Percentiles rank a stretch among this genome's conserved stretches.
Evolutionary conservation across 139 green algal species (phyloP).

Genomic region (Nannochloris sp.): DNA sequence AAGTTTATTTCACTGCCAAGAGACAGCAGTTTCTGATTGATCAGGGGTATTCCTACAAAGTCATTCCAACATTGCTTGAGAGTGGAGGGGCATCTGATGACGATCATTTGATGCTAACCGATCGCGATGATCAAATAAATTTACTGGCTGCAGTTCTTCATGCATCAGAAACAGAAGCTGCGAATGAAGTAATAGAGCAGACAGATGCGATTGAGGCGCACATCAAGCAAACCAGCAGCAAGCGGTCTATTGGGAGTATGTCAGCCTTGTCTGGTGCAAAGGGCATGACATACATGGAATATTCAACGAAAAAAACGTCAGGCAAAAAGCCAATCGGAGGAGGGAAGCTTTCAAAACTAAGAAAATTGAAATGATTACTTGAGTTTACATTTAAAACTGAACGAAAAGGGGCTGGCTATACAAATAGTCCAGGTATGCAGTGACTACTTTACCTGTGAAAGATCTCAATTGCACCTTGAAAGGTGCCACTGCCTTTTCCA

Average conservation of each 20-base stretch:
- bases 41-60: constrained; percentile 97
- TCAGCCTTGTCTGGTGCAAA: constrained; percentile 60
- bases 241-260: constrained; percentile 54
- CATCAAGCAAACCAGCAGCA: constrained; percentile 1
- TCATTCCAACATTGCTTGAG: constrained; percentile 79
- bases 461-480: too few species aligned
- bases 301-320: constrained; percentile 8
- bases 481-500: background rate
- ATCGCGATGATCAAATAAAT: constrained; percentile 58
- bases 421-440: background rate
- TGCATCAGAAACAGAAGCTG: constrained; percentile 56
- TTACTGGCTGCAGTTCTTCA: constrained; percentile 57
- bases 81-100: constrained; percentile 19
- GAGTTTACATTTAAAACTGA: constrained; percentile 1
- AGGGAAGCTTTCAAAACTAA: constrained; percentile 14
- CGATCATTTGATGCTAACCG: constrained; percentile 31
- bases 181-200: constrained; percentile 49
- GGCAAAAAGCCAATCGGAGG: background rate
- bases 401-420: background rate
- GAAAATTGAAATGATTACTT: constrained; percentile 4
- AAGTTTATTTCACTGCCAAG: constrained; percentile 98
- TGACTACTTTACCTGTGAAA: background rate
- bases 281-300: constrained; percentile 71
- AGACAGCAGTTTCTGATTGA: constrained; percentile 98
- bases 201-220: constrained; percentile 30